These are phyloP conservation scores for Paratinospora sagittata DNA, from an alignment of 164 flowering plant genomes.

Conservation along the genomic window DNA sequence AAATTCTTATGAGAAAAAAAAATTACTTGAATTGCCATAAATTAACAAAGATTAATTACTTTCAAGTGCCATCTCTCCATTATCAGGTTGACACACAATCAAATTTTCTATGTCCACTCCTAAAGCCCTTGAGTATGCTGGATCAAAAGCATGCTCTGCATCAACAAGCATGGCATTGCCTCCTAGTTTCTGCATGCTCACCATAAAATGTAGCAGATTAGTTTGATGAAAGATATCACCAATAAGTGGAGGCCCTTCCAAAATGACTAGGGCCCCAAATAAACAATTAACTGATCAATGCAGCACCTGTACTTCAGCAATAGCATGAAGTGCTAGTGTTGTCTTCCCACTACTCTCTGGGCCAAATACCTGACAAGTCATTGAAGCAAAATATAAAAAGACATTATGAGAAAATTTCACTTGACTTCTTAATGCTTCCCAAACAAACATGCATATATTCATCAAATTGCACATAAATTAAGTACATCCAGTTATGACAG, in stretches of 20 bases:
- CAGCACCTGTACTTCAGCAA: constrained; percentile 96
- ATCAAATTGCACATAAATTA: not conserved
- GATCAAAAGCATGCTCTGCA: constrained; percentile 99
- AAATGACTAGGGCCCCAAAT: not conserved
- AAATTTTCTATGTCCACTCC: constrained; percentile 96
- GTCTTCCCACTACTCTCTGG: constrained; percentile 99
- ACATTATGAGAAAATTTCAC: not conserved
- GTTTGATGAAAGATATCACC: constrained; percentile 10
- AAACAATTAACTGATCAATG: not conserved
- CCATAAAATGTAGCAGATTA: constrained; percentile 15
- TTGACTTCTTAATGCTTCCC: not conserved
- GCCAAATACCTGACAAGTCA: constrained; percentile 68
- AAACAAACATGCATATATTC: not conserved
- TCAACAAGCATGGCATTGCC: constrained; percentile 99
- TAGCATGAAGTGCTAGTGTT: constrained; percentile 94
- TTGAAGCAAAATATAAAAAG: not conserved
- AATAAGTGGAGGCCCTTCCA: not conserved
- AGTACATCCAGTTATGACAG: not conserved
- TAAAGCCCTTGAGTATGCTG: constrained; percentile 85
- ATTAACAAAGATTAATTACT: constrained; percentile 41
- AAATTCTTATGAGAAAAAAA: not conserved
- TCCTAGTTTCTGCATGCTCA: constrained; percentile 64
- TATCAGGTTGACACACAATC: constrained; percentile 96
- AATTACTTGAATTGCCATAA: not conserved
- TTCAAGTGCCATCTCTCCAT: constrained; percentile 98